Conservation (phyloP, 2,329 filamentous ascomycete species). For the Xylariaceae sp. region DNA sequence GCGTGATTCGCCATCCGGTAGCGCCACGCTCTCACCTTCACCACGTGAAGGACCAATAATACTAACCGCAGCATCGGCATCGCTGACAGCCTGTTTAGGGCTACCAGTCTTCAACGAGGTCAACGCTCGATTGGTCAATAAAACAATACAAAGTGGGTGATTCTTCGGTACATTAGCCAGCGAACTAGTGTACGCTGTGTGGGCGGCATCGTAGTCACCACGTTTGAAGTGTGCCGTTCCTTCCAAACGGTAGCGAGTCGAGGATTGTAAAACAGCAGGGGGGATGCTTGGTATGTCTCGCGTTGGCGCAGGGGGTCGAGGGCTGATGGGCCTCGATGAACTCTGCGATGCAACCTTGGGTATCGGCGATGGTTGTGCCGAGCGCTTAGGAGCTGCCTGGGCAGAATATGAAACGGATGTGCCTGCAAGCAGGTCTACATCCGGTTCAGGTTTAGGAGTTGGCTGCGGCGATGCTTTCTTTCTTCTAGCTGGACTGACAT, state of each 20-base stretch:
- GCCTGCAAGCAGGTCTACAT: conserved; percentile 62
- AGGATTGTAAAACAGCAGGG: conserved; percentile 63
- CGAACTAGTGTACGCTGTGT: conserved; percentile 74
- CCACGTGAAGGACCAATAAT: conserved; percentile 77
- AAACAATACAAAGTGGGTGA: conserved; percentile 81
- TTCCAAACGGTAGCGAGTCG: conserved; percentile 69
- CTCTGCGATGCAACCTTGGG: conserved; percentile 36
- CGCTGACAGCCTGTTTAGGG: conserved; percentile 76
- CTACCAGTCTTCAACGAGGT: conserved; percentile 89
- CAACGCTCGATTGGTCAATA: conserved; percentile 85
- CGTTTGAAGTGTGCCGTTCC: conserved; percentile 90
- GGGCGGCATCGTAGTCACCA: conserved; percentile 84
- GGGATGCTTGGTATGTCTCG: conserved; percentile 62
- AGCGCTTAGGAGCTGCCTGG: conserved; percentile 20
- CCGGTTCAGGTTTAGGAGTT: conserved; percentile 39
- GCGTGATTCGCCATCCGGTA: conserved; percentile 62
- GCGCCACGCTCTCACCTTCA: conserved; percentile 70
- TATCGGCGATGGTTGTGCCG: conserved; percentile 33
- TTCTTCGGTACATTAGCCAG: conserved; percentile 66
- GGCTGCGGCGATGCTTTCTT: conserved; percentile 59
- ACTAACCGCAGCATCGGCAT: conserved; percentile 73
- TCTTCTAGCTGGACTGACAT: conserved; percentile 79
- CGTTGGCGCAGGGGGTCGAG: conserved; percentile 42
- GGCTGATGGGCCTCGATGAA: conserved; percentile 40
- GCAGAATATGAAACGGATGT: conserved; percentile 33